Conservation (phyloP, 202 grass and related monocot species). For the Dendrocalamus latiflorus region DNA sequence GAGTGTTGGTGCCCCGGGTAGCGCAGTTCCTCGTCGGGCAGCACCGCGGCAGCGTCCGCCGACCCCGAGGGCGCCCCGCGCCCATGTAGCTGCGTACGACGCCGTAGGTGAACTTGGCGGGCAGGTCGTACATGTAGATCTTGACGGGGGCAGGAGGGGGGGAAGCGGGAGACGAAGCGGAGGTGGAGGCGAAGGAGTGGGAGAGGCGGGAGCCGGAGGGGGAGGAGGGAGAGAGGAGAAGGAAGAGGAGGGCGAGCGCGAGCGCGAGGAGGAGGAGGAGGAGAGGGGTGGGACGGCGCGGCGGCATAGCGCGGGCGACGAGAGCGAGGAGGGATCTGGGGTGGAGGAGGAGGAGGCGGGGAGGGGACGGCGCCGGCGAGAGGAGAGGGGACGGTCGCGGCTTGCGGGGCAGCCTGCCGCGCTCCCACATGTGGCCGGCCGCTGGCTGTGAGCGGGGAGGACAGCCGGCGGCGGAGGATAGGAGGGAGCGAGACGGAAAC, state of each 20-base stretch:
- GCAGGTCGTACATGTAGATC: conserved; percentile 85
- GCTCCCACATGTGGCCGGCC: conserved; percentile 58
- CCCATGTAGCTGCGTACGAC: conserved; percentile 79
- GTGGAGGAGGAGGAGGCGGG: background rate
- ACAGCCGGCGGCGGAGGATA: background rate
- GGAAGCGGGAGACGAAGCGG: background rate
- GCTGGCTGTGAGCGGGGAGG: background rate
- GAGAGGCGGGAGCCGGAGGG: conserved; percentile 30
- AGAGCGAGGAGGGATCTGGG: background rate
- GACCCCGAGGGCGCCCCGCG: conserved; percentile 26
- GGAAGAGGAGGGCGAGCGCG: conserved; percentile 48
- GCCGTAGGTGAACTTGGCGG: conserved; percentile 80
- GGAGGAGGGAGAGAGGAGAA: conserved; percentile 29
- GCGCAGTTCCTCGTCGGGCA: conserved; percentile 38
- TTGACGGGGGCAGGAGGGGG: conserved; percentile 30
- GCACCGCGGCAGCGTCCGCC: background rate
- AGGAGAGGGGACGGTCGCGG: conserved; percentile 33
- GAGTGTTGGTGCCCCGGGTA: conserved; percentile 98
- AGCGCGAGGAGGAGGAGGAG: conserved; percentile 41
- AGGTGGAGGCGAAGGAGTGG: conserved; percentile 29
- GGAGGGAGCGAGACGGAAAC: background rate
- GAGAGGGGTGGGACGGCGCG: conserved; percentile 33
- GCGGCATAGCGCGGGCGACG: conserved; percentile 31
- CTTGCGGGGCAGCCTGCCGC: conserved; percentile 56
- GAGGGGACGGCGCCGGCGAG: conserved; percentile 38